phyloP scores from a whole-genome alignment of 495 filamentous ascomycete species.

The Gamarada debralockiae region DNA sequence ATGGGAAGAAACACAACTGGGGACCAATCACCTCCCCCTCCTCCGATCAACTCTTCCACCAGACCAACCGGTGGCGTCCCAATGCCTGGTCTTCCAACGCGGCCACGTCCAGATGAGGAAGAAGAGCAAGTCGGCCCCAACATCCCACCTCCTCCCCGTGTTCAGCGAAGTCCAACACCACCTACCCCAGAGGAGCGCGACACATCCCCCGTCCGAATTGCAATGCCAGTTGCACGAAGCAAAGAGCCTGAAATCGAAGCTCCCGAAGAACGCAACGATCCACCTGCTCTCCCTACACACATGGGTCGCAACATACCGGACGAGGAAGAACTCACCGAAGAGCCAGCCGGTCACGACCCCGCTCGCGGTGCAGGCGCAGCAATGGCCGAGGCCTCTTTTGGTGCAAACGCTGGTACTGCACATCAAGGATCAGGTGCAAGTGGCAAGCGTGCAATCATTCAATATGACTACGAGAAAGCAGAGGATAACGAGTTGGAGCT shows the following conservation, averaged over 20 bases:
- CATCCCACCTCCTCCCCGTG: conserved; percentile 47
- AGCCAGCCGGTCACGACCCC: conserved; percentile 56
- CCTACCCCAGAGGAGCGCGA: conserved; percentile 46
- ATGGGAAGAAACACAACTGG: conserved; percentile 39
- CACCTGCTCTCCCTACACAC: conserved; percentile 46
- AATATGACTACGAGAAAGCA: conserved; percentile 96
- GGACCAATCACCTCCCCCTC: conserved; percentile 51
- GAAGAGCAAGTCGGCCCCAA: conserved; percentile 47
- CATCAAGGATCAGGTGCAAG: conserved; percentile 25
- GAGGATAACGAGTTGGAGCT: conserved; percentile 96
- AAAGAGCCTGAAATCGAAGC: conserved; percentile 47
- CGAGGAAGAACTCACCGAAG: conserved; percentile 61
- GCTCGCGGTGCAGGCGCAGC: conserved; percentile 50
- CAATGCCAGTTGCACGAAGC: conserved; percentile 75
- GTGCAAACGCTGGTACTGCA: conserved; percentile 25
- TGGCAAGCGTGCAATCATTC: conserved; percentile 70
- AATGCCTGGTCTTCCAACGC: conserved; percentile 67
- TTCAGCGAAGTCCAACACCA: conserved; percentile 58
- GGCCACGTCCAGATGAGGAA: conserved; percentile 50
- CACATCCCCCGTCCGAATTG: conserved; percentile 78
- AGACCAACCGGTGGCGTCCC: conserved; percentile 54
- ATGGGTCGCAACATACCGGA: conserved; percentile 55
- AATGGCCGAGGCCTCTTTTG: conserved; percentile 34
- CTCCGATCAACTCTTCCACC: conserved; percentile 55
- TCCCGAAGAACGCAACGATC: conserved; percentile 37